Base-by-base conservation (phyloP, 768 basidiomycete genomes). In the Tulasnella sp. region DNA sequence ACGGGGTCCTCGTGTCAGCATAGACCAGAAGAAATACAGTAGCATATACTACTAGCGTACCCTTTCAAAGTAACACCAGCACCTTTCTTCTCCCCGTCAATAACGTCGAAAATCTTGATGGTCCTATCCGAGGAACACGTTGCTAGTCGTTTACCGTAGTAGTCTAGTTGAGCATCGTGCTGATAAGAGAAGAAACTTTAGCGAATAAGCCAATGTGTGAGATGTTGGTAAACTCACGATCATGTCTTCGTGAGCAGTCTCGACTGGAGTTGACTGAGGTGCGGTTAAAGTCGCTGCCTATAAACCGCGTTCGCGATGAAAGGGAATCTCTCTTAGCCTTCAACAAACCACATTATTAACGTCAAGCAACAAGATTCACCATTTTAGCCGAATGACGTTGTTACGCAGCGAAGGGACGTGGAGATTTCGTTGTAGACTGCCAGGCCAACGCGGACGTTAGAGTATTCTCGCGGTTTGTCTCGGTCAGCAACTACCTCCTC, bases 151-250 rank as follows among this genome's bases (percentile, higher is more conserved):
- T 96, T 96, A 46, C 96, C 97, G 83, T 98, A 98, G 89, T 98
- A 99, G 87, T 99, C 97, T 28, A 99, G 88, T 84, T 99, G 98
- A 28, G 97, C 97, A 85, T 99, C 98, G 85, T 99, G 97, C 97
- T 98, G 83, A n/a, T 50, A 54, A 69, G 20, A 16, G 31, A 9
- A 18, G 34, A 69, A 31, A 48, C 31, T 73, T 42, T 34, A 54
- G 40, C 20, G 58, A 16, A 18, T 16, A 46, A 37, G 22, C 34
- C 24, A 44, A 20, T 34, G 75, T 14, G 72, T 14, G 80, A 76
- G 54, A 54, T 5, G 46, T 22, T 48, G 76, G 46, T 28, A 2
- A 80, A 87, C 95, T 82, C 86, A 98, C 97, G 83, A 99, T 98
- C 96, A 98, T 98, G 87, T 99, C 98, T 86, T 97, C 96, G 85